These are phyloP conservation scores for Staphylotrichum longicolle DNA, from an alignment of 495 filamentous ascomycete species.

Conservation along the genomic window DNA sequence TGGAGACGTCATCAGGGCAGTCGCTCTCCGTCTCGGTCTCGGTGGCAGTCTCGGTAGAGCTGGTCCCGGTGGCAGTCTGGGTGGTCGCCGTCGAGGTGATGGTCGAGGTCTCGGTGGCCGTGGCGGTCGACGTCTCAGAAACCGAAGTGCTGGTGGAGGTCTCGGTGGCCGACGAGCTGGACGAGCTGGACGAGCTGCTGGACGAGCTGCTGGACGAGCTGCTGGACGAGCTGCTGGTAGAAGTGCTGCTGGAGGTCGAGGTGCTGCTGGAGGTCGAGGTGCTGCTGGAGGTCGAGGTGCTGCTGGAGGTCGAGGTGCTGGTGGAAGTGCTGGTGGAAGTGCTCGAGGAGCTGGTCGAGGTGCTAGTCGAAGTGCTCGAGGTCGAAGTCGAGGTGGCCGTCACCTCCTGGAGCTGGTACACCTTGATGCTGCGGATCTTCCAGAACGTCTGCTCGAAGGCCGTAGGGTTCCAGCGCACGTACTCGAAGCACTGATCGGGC, in stretches of 20 bases:
- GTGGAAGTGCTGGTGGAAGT: slow-evolving; percentile 4
- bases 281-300: slow-evolving; percentile 28
- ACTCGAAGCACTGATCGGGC: slow-evolving; percentile 49
- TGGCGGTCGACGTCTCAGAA: slow-evolving; percentile 4
- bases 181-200: slow-evolving; percentile 3
- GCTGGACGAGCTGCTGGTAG: slow-evolving; percentile 31
- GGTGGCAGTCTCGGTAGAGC: slow-evolving; percentile 18
- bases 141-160: slow-evolving; percentile 17
- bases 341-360: slow-evolving; percentile 12
- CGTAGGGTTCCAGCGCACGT: slow-evolving; percentile 56
- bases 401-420: slow-evolving; percentile 31
- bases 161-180: slow-evolving; percentile 10
- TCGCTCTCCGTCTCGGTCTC: slow-evolving; percentile 18
- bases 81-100: slow-evolving; percentile 25
- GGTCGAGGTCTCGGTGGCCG: slow-evolving; percentile 10
- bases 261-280: slow-evolving; percentile 20
- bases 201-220: slow-evolving; percentile 1
- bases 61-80: slow-evolving; percentile 14
- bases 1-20: slow-evolving; percentile 18
- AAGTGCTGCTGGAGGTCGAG: slow-evolving; percentile 13
- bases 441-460: slow-evolving; percentile 59
- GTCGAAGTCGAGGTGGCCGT: slow-evolving; percentile 37
- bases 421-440: slow-evolving; percentile 55
- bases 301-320: background rate
- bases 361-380: slow-evolving; percentile 31